Conservation (phyloP, 345 rosid genomes). For the Geranium rotundifolium region DNA sequence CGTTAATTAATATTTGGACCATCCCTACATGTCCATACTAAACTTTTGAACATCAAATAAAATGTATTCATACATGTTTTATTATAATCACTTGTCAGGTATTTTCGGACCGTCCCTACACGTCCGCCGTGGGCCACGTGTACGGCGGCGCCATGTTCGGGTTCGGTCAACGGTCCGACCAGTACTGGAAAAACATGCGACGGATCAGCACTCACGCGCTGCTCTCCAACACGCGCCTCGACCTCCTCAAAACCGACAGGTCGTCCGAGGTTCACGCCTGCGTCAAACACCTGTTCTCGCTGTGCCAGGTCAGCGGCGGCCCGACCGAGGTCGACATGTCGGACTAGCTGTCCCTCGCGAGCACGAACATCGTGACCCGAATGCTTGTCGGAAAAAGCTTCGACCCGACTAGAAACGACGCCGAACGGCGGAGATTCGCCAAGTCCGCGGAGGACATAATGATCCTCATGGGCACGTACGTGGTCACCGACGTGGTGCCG, state of each 20-base stretch:
- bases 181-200: slow-evolving; percentile 8
- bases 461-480: slow-evolving; percentile 10
- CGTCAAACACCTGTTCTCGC: slow-evolving; percentile 6
- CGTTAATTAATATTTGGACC: no score
- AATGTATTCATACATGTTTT: no score
- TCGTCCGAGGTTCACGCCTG: slow-evolving; percentile 4
- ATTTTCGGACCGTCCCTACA: slow-evolving; percentile 1
- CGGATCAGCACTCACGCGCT: slow-evolving; percentile 6
- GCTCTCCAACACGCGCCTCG: slow-evolving; percentile 10
- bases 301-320: no score
- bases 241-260: slow-evolving; percentile 5
- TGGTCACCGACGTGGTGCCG: slow-evolving; percentile 12
- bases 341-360: slow-evolving; percentile 5
- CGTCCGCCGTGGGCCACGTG: not conserved
- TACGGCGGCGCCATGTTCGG: slow-evolving; percentile 8
- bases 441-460: slow-evolving; percentile 1
- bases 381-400: slow-evolving; percentile 12
- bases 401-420: not conserved
- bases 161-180: slow-evolving; percentile 7
- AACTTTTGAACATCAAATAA: no score
- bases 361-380: slow-evolving; percentile 6
- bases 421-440: slow-evolving; percentile 4
- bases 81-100: no score
- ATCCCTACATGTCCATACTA: no score
- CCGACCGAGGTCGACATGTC: not conserved